Evolutionary conservation across 2,329 filamentous ascomycete species (phyloP), one percentile per base, ranked within the genome.

Genomic region (Ascochyta clinopodiicola): DNA sequence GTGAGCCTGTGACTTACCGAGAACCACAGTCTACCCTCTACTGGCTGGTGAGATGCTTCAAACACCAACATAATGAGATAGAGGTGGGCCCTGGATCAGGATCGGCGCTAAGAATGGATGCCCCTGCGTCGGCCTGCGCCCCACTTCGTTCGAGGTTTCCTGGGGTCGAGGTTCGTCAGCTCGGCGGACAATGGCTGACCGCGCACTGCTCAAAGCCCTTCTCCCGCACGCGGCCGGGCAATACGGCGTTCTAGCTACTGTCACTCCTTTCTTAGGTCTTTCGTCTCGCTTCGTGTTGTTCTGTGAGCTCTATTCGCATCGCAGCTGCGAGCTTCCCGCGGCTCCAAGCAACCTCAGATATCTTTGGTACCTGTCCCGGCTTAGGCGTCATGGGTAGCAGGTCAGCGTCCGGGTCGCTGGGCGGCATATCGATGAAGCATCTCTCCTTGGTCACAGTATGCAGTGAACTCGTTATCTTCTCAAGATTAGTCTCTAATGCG

Each of bases 371-470:
- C 22, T 40, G n/a, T 25, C n/a, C 21, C 43, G 25, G 45, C 45
- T 50, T 38, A 36, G 39, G 27, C 40, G 21, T 37, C 36, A 57
- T 57, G 54, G 49, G 44, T 36, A 37, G 39, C 39, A 57, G 53
- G 31, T 44, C 43, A 24, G 34, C 52, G n/a, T 48, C 40, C 40
- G 66, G 68, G 35, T 66, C 70, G 35, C 62, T 75, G 56, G 70
- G 61, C 65, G 87, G 88, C 59, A 70, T 90, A 65, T 83, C 87
- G 40, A 82, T 89, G 81, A 90, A 90, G 80, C 84, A 88, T 71
- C 75, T 88, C 27, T 89, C 88, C 48, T 77, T 91, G 39, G 80
- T 87, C 60, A 87, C 84, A 52, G 87, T 89, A 79, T 56, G 82
- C 57, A 8, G n/a, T 36, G 24, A 42, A 5, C 8, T 5, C 31